phyloP scores from a whole-genome alignment of 768 basidiomycete genomes.

The Lactarius pseudohatsudake region DNA sequence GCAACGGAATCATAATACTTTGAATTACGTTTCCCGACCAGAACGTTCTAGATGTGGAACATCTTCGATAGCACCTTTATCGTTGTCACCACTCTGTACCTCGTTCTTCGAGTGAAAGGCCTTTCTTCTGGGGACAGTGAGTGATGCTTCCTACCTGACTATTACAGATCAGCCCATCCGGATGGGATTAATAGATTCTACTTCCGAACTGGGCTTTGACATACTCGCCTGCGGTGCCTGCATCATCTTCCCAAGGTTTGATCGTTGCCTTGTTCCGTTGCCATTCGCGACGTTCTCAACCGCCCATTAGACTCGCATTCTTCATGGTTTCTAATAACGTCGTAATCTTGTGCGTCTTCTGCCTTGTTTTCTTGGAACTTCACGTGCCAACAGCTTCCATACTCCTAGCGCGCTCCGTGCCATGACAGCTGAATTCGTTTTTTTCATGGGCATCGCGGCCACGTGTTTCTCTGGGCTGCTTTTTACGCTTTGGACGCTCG shows the following conservation, averaged over 20 bases:
- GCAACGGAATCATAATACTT: background rate
- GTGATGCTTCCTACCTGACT: slow-evolving; percentile 22
- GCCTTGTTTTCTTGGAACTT: background rate
- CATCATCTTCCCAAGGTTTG: slow-evolving; percentile 77
- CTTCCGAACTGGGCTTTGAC: slow-evolving; percentile 74
- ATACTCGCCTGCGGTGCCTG: slow-evolving; percentile 82
- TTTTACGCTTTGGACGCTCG: slow-evolving; percentile 54
- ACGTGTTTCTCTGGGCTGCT: slow-evolving; percentile 81
- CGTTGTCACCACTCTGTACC: slow-evolving; percentile 65
- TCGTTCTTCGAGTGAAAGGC: slow-evolving; percentile 64
- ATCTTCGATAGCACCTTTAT: slow-evolving; percentile 80
- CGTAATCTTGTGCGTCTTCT: slow-evolving; percentile 61
- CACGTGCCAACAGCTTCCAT: background rate
- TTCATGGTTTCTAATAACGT: slow-evolving; percentile 79
- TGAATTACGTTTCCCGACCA: background rate
- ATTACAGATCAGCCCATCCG: background rate
- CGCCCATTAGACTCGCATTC: slow-evolving; percentile 61
- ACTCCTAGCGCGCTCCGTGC: slow-evolving; percentile 65
- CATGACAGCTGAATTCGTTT: slow-evolving; percentile 77
- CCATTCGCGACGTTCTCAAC: slow-evolving; percentile 10
- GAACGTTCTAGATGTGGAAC: slow-evolving; percentile 73
- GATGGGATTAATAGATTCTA: slow-evolving; percentile 1
- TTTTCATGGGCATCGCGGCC: slow-evolving; percentile 75
- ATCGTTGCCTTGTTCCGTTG: slow-evolving; percentile 8
- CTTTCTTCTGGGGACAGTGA: slow-evolving; percentile 53